Evolutionary conservation across 345 rosid species (phyloP).

Genomic region (Populus tremula): DNA sequence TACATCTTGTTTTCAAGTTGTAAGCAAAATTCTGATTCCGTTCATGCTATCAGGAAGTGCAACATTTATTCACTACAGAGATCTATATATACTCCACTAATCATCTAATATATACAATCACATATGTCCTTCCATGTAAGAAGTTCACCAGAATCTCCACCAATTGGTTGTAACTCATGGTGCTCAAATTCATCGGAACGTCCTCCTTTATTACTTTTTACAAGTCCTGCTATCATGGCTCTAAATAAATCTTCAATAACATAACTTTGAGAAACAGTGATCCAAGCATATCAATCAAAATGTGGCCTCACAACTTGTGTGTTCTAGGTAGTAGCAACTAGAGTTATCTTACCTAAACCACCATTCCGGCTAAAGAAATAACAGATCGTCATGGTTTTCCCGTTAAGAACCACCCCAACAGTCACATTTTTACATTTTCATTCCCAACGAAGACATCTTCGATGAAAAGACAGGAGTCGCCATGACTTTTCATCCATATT

Average conservation of each 20-base stretch:
- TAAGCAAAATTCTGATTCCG: constrained; percentile 36
- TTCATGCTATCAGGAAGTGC: constrained; percentile 26
- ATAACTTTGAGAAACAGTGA: constrained; percentile 33
- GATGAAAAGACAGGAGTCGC: constrained; percentile 32
- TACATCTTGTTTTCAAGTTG: constrained; percentile 25
- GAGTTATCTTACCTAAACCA: constrained; percentile 30
- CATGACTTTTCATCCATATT: constrained; percentile 13
- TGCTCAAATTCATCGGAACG: constrained; percentile 12
- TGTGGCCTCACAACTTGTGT: constrained; percentile 18
- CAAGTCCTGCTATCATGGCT: neutral
- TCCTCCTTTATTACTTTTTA: neutral
- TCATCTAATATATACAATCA: constrained; percentile 25
- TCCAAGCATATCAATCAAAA: constrained; percentile 38
- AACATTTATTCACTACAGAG: constrained; percentile 34
- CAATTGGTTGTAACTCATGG: constrained; percentile 29
- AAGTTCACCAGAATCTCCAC: constrained; percentile 30
- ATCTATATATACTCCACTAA: constrained; percentile 24
- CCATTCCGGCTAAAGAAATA: constrained; percentile 36
- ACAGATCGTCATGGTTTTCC: constrained; percentile 22
- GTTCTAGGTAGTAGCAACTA: constrained; percentile 32
- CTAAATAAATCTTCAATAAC: constrained; percentile 33
- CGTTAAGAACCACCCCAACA: constrained; percentile 6
- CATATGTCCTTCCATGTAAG: constrained; percentile 29
- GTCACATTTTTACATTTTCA: neutral
- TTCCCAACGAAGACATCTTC: constrained; percentile 22